Conservation (phyloP, 331 rosid species). For the Rhamnella rubrinervis region DNA sequence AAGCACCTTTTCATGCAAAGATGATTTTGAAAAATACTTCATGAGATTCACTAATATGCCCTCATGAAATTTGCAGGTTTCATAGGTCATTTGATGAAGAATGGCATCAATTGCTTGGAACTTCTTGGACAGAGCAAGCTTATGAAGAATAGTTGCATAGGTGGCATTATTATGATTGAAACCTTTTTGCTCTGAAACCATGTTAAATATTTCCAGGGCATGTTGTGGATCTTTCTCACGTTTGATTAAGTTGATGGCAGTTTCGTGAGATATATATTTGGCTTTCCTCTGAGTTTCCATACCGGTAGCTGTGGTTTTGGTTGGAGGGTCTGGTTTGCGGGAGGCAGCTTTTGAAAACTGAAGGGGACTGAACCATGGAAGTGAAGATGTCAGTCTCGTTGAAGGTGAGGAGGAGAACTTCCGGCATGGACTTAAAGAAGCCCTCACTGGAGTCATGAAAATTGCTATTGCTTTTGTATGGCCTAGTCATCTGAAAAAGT, state of each 20-base stretch:
- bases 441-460: conserved; percentile 40
- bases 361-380: conserved; percentile 75
- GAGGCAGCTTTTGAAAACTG: conserved; percentile 38
- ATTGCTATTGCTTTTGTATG: conserved; percentile 4
- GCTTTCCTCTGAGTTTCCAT: conserved; percentile 35
- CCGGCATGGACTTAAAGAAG: conserved; percentile 18
- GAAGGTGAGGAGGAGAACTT: conserved; percentile 24
- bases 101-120: conserved; percentile 65
- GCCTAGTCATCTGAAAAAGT: conserved; percentile 35
- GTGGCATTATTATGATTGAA: conserved; percentile 74
- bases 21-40: conserved; percentile 68
- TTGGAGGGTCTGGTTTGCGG: conserved; percentile 51
- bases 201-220: conserved; percentile 74
- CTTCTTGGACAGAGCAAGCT: conserved; percentile 67
- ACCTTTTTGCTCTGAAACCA: conserved; percentile 69
- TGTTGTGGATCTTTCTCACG: conserved; percentile 75
- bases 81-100: conserved; percentile 72
- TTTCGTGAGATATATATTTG: conserved; percentile 60
- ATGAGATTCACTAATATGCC: conserved; percentile 73
- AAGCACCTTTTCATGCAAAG: conserved; percentile 65
- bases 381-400: conserved; percentile 29
- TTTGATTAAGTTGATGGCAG: conserved; percentile 60
- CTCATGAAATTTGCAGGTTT: conserved; percentile 81
- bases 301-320: conserved; percentile 17
- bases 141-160: conserved; percentile 63